A percentile compares a stretch with the other conserved stretches of the same genome.
Evolutionary conservation across 495 filamentous ascomycete species (phyloP).

Genomic region (Penicillium mononematosum): DNA sequence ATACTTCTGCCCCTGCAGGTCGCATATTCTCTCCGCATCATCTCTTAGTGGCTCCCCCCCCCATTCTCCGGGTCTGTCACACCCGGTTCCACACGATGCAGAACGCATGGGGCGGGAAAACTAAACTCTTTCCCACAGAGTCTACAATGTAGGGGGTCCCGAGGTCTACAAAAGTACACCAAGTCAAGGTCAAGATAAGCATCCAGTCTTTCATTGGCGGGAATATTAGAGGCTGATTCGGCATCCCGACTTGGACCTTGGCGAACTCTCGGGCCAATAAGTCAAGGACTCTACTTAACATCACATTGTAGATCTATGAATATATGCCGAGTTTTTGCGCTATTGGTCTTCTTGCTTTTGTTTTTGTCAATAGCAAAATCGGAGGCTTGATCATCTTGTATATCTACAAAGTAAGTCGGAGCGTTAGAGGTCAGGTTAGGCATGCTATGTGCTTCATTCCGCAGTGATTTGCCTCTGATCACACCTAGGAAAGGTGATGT

Average conservation of each 20-base stretch:
- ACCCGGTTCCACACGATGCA: not conserved
- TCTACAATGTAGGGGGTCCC: not conserved
- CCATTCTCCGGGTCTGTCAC: not conserved
- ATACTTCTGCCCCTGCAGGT: not conserved
- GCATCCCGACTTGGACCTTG: constrained; percentile 1
- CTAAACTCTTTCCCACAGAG: not conserved
- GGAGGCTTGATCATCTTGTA: not conserved
- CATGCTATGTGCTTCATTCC: not conserved
- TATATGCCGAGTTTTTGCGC: not conserved
- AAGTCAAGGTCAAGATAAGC: not conserved
- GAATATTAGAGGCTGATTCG: not conserved
- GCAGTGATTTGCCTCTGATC: not conserved
- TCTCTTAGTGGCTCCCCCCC: not conserved
- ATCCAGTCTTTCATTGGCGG: not conserved
- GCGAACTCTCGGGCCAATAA: not conserved
- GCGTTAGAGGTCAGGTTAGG: not conserved
- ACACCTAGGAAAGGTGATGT: not conserved
- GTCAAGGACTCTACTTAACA: not conserved
- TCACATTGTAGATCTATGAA: not conserved
- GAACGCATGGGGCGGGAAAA: not conserved
- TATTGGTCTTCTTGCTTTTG: not conserved
- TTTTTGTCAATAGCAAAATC: not conserved
- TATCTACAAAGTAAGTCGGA: not conserved
- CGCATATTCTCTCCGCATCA: not conserved
- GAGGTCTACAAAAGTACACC: not conserved